Evolutionary conservation across 176 grass and related monocot genomes (phyloP), one percentile per base, ranked within the genome.

Genomic region (Rhipidocladum racemiflorum): DNA sequence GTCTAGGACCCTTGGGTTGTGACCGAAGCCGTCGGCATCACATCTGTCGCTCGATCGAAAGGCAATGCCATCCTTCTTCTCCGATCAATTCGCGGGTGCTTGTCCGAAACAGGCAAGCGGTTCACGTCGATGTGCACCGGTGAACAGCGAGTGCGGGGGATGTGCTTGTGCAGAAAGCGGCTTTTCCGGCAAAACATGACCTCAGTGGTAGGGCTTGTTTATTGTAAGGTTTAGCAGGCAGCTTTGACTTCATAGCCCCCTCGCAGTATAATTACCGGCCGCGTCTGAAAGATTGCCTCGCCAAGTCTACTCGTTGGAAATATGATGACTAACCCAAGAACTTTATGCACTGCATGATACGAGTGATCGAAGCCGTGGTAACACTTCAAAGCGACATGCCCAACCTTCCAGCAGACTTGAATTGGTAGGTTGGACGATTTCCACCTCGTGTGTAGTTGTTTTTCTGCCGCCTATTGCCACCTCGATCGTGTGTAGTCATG

Each of bases 111-210:
- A 36, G 61, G 70, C 76, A 30, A 14, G 28, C 36, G 9, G 85
- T 87, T 81, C 85, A 73, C 61, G 57, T 81, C 69, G 77, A 67
- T 57, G 66, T 68, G 61, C 78, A 87, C 70, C 62, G 70, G n/a
- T 18, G 39, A 81, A n/a, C 61, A 23, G 57, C 59, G 65, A 42
- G 20, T 7, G 9, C 38, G 25, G n/a, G 55, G 23, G 4, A 1
- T 5, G 29, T 38, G 63, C 77, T 35, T 35, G 21, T 16, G 49
- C 48, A 29, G 34, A 56, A 43, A 68, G 44, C 50, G 62, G 30
- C 64, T 82, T 70, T 82, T 3, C 21, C 3, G 72, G 65, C 12
- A 61, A 61, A 56, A 20, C 4, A 49, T 72, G 38, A 23, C 65
- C 28, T 51, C 62, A 61, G 51, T 56, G 11, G 51, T 76, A 70